These are phyloP conservation scores for Acorus gramineus DNA, from an alignment of 106 monocot genomes.

Conservation along the genomic window DNA sequence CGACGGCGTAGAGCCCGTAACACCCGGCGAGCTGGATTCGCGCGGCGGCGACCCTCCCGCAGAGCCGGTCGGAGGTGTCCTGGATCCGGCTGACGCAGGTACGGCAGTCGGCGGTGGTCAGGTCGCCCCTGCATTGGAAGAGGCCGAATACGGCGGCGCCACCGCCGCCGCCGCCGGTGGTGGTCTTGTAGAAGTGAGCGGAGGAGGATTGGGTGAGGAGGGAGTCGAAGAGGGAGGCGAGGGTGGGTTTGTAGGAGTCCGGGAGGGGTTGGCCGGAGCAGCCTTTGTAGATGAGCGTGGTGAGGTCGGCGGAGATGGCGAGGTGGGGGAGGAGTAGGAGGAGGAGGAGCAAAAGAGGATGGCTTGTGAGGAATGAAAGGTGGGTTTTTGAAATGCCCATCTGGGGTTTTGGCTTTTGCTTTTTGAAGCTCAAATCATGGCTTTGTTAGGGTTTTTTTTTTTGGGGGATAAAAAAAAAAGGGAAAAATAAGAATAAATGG, in stretches of 20 bases:
- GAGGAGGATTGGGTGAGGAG: slow-evolving; percentile 43
- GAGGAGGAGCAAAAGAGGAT: slow-evolving; percentile 6
- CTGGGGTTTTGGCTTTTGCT: slow-evolving; percentile 19
- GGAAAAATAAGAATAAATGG: no score
- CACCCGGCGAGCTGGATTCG: slow-evolving; percentile 86
- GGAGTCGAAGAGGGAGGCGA: slow-evolving; percentile 50
- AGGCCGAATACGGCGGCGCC: slow-evolving; percentile 51
- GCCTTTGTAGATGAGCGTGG: slow-evolving; percentile 80
- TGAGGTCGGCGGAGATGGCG: slow-evolving; percentile 24
- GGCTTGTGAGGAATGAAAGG: background rate
- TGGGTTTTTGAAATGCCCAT: slow-evolving; percentile 31
- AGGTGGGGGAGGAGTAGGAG: background rate
- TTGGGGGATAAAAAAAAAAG: no score
- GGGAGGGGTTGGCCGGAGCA: slow-evolving; percentile 58
- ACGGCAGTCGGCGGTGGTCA: slow-evolving; percentile 56
- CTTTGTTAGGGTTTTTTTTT: no score
- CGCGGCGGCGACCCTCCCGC: slow-evolving; percentile 58
- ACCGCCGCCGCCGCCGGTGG: slow-evolving; percentile 32
- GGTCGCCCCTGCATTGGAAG: slow-evolving; percentile 94
- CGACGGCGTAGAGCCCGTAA: slow-evolving; percentile 55
- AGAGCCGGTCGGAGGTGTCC: slow-evolving; percentile 48
- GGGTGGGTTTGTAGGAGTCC: slow-evolving; percentile 25
- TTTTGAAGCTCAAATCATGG: no score
- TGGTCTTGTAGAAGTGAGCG: slow-evolving; percentile 77
- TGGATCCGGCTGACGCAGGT: slow-evolving; percentile 53